Evolutionary conservation across 2,329 filamentous ascomycete species (phyloP).

Genomic region (Fusarium mexicanum): DNA sequence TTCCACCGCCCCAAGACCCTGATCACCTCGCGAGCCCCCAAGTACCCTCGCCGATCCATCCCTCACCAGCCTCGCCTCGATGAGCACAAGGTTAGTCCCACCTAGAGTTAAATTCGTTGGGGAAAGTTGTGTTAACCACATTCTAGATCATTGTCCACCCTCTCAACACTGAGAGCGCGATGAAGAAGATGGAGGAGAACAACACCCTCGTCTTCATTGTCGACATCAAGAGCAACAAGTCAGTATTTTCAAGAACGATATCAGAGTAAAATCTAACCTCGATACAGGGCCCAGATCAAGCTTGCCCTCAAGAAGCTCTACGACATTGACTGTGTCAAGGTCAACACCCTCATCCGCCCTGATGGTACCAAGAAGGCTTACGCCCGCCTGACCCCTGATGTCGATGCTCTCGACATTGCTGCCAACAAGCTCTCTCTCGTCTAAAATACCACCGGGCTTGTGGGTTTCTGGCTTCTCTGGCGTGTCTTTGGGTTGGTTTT

Average conservation of each 20-base stretch:
- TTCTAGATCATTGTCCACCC: constrained; percentile 87
- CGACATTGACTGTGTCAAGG: constrained; percentile 97
- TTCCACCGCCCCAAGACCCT: constrained; percentile 99
- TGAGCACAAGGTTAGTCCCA: constrained; percentile 84
- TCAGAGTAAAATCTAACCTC: neutral
- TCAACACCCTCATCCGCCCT: constrained; percentile 98
- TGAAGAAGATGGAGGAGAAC: constrained; percentile 99
- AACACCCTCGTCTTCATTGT: constrained; percentile 99
- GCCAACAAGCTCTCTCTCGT: constrained; percentile 97
- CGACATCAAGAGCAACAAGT: constrained; percentile 92
- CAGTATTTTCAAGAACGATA: neutral
- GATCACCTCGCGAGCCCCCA: constrained; percentile 86
- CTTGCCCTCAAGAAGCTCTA: constrained; percentile 98
- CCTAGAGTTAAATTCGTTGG: neutral
- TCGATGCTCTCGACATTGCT: constrained; percentile 98
- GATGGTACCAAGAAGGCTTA: constrained; percentile 99
- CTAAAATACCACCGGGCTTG: constrained; percentile 34
- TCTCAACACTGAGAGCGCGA: constrained; percentile 98
- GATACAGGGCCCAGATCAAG: constrained; percentile 91
- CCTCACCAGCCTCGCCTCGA: constrained; percentile 90
- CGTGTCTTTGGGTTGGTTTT: constrained; percentile 46
- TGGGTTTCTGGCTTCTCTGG: constrained; percentile 48
- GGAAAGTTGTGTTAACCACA: neutral
- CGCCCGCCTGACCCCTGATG: constrained; percentile 92
- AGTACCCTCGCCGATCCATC: constrained; percentile 97